These are phyloP conservation scores for Oenanthe sinensis DNA, from an alignment of 129 eudicot genomes.

Conservation along the genomic window DNA sequence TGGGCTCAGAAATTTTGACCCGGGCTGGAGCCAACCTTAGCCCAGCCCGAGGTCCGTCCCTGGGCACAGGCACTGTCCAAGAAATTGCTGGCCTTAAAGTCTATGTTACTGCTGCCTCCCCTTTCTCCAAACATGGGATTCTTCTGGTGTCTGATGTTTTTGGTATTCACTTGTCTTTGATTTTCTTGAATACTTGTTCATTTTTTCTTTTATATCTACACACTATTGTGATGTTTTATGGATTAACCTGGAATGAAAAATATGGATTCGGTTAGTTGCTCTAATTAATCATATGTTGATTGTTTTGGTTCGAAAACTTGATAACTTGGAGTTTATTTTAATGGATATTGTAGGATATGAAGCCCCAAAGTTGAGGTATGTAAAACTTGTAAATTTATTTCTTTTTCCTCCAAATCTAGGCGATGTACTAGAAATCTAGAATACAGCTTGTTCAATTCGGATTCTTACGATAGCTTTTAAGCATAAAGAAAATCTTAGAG, in stretches of 20 bases:
- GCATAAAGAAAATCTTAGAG: background rate
- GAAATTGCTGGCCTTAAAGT: conserved; percentile 2
- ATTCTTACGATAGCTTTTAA: background rate
- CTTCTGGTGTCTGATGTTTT: conserved; percentile 2
- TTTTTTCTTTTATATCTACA: background rate
- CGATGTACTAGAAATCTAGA: background rate
- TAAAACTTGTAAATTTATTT: background rate
- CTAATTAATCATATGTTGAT: background rate
- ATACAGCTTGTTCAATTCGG: background rate
- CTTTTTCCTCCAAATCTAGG: background rate
- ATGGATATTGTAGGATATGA: background rate
- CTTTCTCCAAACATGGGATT: background rate
- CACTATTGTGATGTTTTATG: background rate
- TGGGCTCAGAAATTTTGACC: too few relatives aligned
- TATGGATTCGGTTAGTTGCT: too few relatives aligned
- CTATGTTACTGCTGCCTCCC: background rate
- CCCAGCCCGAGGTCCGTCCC: too few relatives aligned
- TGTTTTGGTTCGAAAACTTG: background rate
- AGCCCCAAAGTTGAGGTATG: conserved; percentile 2
- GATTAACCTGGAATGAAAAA: background rate
- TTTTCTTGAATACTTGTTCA: background rate
- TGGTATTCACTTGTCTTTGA: background rate
- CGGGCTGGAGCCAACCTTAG: too few relatives aligned
- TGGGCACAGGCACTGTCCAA: background rate
- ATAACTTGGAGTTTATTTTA: background rate